Percentiles rank a stretch among this genome's conserved stretches.
Evolutionary conservation across 108 stramenopile species (phyloP).

Genomic region (Chaetoceros tenuissimus): DNA sequence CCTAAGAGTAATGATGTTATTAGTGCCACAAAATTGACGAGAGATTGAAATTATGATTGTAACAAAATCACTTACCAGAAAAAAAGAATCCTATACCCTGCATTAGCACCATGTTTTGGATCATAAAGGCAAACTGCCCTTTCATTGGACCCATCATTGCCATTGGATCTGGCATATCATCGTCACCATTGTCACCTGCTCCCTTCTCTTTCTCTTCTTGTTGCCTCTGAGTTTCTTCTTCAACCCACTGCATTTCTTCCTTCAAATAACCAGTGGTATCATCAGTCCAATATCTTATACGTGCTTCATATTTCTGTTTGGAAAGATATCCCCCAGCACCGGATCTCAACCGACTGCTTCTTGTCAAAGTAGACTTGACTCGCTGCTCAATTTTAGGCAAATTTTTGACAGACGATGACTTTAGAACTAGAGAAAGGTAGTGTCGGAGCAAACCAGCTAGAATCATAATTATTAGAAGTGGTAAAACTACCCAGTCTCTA

Average conservation of each 20-base stretch:
- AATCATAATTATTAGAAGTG: conserved; percentile 75
- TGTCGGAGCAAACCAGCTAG: conserved; percentile 58
- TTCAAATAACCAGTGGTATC: conserved; percentile 3
- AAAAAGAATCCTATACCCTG: conserved; percentile 95
- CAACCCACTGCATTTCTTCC: conserved; percentile 32
- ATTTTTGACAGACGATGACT: conserved; percentile 26
- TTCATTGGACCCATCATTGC: conserved; percentile 78
- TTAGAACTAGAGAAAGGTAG: conserved; percentile 47
- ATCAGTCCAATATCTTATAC: conserved; percentile 9
- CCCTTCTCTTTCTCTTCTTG: conserved; percentile 26
- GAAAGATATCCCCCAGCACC: conserved; percentile 50
- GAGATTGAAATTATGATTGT: too few relatives aligned
- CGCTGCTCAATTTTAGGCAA: conserved; percentile 24
- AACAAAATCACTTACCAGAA: too few relatives aligned
- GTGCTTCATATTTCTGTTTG: conserved; percentile 34
- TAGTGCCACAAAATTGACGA: too few relatives aligned
- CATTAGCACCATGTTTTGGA: conserved; percentile 99
- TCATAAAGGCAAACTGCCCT: conserved; percentile 93
- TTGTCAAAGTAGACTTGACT: conserved; percentile 22
- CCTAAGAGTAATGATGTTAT: too few relatives aligned
- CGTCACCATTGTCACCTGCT: conserved; percentile 23
- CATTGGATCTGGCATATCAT: conserved; percentile 41
- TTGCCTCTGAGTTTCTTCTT: conserved; percentile 14
- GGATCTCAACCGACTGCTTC: conserved; percentile 21
- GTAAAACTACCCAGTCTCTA: conserved; percentile 78